Percentiles rank a stretch among this genome's conserved stretches.
phyloP scores from a whole-genome alignment of 2,329 filamentous ascomycete genomes.

The Aspergillus sp. region DNA sequence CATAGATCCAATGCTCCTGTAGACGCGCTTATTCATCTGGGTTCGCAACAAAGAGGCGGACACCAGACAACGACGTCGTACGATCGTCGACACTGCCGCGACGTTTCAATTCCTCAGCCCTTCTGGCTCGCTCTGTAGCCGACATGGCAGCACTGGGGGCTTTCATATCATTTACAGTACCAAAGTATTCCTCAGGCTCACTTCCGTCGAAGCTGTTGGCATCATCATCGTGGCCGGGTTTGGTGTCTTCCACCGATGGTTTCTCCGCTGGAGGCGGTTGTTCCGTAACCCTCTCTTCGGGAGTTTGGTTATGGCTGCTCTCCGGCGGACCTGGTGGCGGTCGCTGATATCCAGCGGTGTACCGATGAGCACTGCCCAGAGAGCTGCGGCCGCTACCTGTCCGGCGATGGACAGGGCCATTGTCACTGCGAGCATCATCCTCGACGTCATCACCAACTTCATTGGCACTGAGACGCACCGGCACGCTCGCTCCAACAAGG shows the following conservation, averaged over 20 bases:
- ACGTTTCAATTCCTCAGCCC: constrained; percentile 39
- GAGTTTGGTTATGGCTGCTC: constrained; percentile 47
- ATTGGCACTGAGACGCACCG: constrained; percentile 85
- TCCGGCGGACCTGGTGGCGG: constrained; percentile 38
- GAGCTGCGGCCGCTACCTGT: constrained; percentile 55
- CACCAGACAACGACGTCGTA: constrained; percentile 41
- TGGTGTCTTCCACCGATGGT: constrained; percentile 20
- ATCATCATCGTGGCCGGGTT: constrained; percentile 22
- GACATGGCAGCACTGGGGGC: constrained; percentile 35
- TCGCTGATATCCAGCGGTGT: constrained; percentile 40
- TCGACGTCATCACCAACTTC: constrained; percentile 88
- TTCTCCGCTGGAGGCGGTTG: constrained; percentile 26
- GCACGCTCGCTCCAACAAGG: constrained; percentile 69
- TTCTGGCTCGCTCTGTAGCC: constrained; percentile 34
- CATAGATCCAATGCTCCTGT: not conserved
- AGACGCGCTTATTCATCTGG: constrained; percentile 25
- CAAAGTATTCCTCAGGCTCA: constrained; percentile 49
- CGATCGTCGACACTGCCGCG: constrained; percentile 45
- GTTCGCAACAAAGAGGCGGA: constrained; percentile 43
- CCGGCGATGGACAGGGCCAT: constrained; percentile 42
- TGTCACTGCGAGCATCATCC: constrained; percentile 48
- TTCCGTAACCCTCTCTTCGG: constrained; percentile 38
- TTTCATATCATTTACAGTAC: constrained; percentile 47
- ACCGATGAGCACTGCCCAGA: constrained; percentile 41
- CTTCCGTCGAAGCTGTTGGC: constrained; percentile 25